Base-by-base conservation (phyloP, 2,329 filamentous ascomycete species). In the Escovopsis weberi region DNA sequence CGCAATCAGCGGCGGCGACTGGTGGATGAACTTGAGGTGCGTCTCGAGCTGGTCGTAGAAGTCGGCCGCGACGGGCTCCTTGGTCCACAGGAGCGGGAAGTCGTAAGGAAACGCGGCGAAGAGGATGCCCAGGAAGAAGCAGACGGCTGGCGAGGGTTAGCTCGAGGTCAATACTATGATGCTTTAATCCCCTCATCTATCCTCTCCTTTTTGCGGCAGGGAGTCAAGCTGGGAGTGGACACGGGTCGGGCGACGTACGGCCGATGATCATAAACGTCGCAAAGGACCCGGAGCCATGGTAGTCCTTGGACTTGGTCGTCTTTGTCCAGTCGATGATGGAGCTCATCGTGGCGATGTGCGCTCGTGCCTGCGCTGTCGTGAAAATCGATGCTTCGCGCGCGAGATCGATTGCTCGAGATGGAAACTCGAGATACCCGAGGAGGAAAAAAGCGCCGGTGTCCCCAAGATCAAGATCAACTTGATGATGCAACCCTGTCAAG, bases 91-190 rank as follows among this genome's bases (percentile, higher is more conserved):
- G 48, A 91, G 80, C 46, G 85, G 82, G 67, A 86, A 91, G 70
- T 93, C 91, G 71, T 96, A 98, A 47, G 91, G 88, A 65, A 96
- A 93, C 49, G 81, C 80, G 54, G 87, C 87, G 75, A 96, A 98
- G 64, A 98, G 81, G 62, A 96, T 87, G 54, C 91, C 91, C 50
- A 98, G 82, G 75, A 96, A 94, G 76, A 98, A 98, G 64, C 85
- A 94, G 51, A 84, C 87, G 50, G 83, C 83, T 88, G 54, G 33
- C 15, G 38, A 3, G 32, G 3, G 28, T 23, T 23, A 23, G 23
- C 23, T 23, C 23, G 2, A 6, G 4, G 23, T 23, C 6, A 15
- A 15, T 15, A 15, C 23, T 6, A 23, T 23, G 23, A 23, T 23
- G 23, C 23, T 23, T 23, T 23, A 6, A 23, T 23, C 28, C 28